Evolutionary conservation across 257 asterid genomes (phyloP).

Genomic region (Solanum paucissectum): DNA sequence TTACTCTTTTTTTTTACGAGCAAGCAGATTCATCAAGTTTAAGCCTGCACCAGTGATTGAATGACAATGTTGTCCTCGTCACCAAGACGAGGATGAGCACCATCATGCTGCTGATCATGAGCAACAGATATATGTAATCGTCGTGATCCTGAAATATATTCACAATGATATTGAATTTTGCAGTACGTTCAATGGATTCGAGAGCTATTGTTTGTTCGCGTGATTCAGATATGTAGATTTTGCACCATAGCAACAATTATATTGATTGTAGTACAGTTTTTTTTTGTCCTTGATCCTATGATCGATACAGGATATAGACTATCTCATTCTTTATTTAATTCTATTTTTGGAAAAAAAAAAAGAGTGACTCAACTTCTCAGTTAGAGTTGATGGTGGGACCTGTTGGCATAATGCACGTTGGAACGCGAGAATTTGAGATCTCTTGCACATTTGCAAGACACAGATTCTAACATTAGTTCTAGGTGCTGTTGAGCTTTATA

Average conservation of each 20-base stretch:
- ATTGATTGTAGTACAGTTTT: constrained; percentile 25
- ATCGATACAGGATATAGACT: not conserved
- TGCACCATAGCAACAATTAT: constrained; percentile 35
- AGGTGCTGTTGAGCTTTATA: not conserved
- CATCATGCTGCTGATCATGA: constrained; percentile 14
- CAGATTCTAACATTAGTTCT: not conserved
- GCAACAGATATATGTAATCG: constrained; percentile 27
- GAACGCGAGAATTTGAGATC: not conserved
- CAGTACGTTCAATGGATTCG: constrained; percentile 38
- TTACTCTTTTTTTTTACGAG: constrained; percentile 15
- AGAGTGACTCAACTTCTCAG: accelerated
- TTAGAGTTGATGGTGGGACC: not conserved
- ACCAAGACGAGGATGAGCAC: constrained; percentile 21
- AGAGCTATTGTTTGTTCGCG: constrained; percentile 29
- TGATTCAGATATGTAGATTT: constrained; percentile 40
- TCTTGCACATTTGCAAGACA: not conserved
- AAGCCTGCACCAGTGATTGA: constrained; percentile 44
- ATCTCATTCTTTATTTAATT: no score
- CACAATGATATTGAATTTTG: constrained; percentile 27
- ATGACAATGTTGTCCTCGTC: constrained; percentile 35
- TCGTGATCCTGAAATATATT: constrained; percentile 41
- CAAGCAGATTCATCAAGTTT: constrained; percentile 41
- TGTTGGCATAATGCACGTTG: not conserved
- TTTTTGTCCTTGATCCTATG: constrained; percentile 20
- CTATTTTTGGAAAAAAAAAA: not conserved